phyloP scores from a whole-genome alignment of 2,329 filamentous ascomycete genomes.

The Cladosporium austrohemisphaericum region DNA sequence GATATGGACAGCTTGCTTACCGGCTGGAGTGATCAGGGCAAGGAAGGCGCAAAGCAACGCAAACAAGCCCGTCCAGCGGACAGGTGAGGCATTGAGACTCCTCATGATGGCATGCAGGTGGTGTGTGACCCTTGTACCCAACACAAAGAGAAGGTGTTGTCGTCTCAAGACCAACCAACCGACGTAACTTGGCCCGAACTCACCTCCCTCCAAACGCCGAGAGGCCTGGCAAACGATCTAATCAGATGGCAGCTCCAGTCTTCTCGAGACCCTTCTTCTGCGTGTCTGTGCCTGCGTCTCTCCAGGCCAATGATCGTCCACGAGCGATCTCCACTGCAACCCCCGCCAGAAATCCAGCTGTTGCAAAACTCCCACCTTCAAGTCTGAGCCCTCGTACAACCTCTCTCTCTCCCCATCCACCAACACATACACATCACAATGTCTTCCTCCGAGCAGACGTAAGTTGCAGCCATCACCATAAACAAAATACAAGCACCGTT shows the following conservation, averaged over 20 bases:
- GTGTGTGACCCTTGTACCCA: neutral
- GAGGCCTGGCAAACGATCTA: too few species aligned
- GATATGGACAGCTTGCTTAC: conserved; percentile 38
- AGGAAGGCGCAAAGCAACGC: conserved; percentile 54
- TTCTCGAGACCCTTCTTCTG: neutral
- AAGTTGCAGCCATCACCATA: conserved; percentile 37
- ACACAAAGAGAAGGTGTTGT: neutral
- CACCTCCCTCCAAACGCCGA: neutral
- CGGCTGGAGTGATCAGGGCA: conserved; percentile 60
- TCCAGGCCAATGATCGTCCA: too few species aligned
- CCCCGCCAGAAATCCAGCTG: too few species aligned
- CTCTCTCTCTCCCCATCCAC: conserved; percentile 26
- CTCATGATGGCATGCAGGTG: conserved; percentile 18
- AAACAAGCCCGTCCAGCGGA: conserved; percentile 62
- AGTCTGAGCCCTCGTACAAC: too few species aligned
- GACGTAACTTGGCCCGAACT: neutral
- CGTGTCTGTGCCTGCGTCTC: too few species aligned
- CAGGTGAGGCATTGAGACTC: conserved; percentile 40
- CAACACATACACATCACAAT: conserved; percentile 36
- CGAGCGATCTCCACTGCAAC: too few species aligned
- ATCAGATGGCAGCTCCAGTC: neutral
- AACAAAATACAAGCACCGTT: neutral
- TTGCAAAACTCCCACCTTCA: too few species aligned
- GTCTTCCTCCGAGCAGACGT: conserved; percentile 79
- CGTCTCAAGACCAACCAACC: neutral